Base-by-base conservation (phyloP, 2,329 filamentous ascomycete species). In the Passalora sequoiae region DNA sequence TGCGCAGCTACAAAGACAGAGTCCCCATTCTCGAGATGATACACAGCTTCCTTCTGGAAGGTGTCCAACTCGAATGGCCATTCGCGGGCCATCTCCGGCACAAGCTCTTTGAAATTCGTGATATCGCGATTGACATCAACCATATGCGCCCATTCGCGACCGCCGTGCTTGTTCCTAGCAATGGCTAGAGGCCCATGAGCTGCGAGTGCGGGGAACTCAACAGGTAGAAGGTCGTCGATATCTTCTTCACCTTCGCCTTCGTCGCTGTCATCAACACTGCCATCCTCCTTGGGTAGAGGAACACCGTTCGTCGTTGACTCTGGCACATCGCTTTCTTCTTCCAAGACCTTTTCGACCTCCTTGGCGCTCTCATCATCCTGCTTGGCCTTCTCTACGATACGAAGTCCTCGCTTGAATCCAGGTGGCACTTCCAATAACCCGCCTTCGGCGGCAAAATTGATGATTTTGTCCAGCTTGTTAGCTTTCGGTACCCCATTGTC, bases 11-110 rank as follows among this genome's bases (percentile, higher is more conserved):
- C 92, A 59, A 98, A 98, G 19, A 98, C 92, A 0, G 91, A 97
- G 61, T 98, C 92, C 13, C 92, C 91, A 59, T 84, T 89, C 63
- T 98, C 92, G 3, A 98, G 78, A 67, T 97, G 92, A 63, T 97
- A 98, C 2, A 98, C 86, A 4, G 92, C 92, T 69, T 98, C 92
- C 62, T 98, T 98, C 62, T 98, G 92, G 69, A 98, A 98, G 0
- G 86, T 95, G 59, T 98, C 92, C 25, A 97, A 79, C 65, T 98
- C 92, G 55, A 98, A 98, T 0, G 91, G 89, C 86, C 89, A 98
- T 51, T 94, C 85, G 52, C 84, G 79, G 1, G 92, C 92, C 89
- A 97, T 96, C 48, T 97, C 86, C 0, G 92, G 92, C 6, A 98
- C 89, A 27, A 98, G 73, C 49, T 96, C 91, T 46, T 77, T 75